These are phyloP conservation scores for Candida ulmi DNA, from an alignment of 805 yeast genomes.

Conservation along the genomic window DNA sequence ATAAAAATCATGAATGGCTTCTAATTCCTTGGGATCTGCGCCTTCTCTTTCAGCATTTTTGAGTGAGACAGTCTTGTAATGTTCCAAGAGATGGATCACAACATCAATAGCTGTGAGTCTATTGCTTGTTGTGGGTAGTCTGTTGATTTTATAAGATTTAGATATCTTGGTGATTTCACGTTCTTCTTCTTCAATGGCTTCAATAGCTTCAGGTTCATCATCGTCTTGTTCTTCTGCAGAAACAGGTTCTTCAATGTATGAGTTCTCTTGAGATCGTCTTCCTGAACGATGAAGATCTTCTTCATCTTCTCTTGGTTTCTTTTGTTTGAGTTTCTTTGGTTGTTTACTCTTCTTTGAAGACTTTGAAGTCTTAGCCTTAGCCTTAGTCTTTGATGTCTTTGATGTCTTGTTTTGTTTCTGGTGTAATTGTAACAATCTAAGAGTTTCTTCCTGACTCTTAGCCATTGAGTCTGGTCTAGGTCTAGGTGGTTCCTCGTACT, in stretches of 20 bases:
- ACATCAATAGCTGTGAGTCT: constrained; percentile 18
- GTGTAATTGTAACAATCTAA: neutral
- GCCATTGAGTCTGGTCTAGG: neutral
- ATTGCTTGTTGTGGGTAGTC: constrained; percentile 13
- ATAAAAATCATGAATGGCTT: constrained; percentile 19
- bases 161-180: neutral
- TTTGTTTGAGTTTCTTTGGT: no score
- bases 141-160: constrained; percentile 19
- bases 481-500: neutral
- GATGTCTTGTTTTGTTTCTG: neutral
- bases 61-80: constrained; percentile 1
- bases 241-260: no score
- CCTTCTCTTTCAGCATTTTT: neutral
- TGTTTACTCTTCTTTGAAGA: neutral
- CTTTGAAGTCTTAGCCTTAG: neutral
- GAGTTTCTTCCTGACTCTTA: neutral
- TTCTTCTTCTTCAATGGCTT: constrained; percentile 2
- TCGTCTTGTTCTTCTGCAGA: neutral
- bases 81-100: constrained; percentile 6
- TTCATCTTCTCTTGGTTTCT: no score
- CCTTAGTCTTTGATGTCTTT: neutral
- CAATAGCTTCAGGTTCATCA: neutral
- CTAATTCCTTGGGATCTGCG: constrained; percentile 3
- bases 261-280: no score
- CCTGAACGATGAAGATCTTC: no score